Evolutionary conservation across 495 filamentous ascomycete genomes (phyloP), one percentile per base, ranked within the genome.

Genomic region (Aspergillus homomorphus): DNA sequence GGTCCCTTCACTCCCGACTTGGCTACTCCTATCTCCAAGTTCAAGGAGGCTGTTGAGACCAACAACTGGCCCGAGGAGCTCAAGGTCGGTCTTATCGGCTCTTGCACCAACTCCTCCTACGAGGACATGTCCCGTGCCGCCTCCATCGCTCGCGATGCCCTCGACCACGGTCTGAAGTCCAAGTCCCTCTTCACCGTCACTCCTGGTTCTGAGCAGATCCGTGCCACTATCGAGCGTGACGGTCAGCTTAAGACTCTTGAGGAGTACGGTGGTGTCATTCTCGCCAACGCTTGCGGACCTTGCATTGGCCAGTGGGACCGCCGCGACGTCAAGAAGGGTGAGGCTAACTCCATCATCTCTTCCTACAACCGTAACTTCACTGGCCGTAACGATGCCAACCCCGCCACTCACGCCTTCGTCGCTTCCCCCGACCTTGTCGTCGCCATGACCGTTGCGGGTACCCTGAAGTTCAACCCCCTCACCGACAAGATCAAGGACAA

Each of bases 291-390:
- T 63, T 98, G 94, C 71, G 94, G 92, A 64, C 83, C 83, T 65
- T 87, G 84, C 76, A 87, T 86, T 71, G 82, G 81, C 58, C 94
- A 98, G 78, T 98, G 94, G 94, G 91, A 96, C 75, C 89, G 93
- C 67, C 80, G 79, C 67, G 93, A 98, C 62, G 90, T 97, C 41
- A 90, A 92, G 84, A 98, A 98, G 86, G 95, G 95, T 63, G 90
- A 92, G 70, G 77, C 91, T 63, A 98, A 98, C 85, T 93, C 91
- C 18, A 96, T 96, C 75, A 83, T 96, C 71, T 95, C 90, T 33
- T 96, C 91, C 44, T 94, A 96, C 85, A 96, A 96, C 85, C 91
- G 94, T 77, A 99, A 99, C 85, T 99, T 99, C 82, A 98, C 93
- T 66, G 94, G 94, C 64, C 92, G 94, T 77, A 98, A 98, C 78